Evolutionary conservation across 306 rosid species (phyloP), one percentile per base, ranked within the genome.

Genomic region (Begonia loranthoides): DNA sequence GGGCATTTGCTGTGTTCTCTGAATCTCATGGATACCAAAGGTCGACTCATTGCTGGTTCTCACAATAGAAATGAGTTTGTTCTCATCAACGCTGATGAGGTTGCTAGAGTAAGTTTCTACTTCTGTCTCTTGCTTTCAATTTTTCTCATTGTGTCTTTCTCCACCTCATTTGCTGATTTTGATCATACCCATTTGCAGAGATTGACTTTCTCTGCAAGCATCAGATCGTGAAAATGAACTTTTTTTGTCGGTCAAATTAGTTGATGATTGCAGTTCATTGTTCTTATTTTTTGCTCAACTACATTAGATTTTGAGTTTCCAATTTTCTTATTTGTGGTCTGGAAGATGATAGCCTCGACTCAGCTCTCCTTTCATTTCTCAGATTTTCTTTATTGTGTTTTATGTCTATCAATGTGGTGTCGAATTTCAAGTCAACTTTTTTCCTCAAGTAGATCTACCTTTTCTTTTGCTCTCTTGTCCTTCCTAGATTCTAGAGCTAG

Each of bases 1-100:
- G 63, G 70, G 68, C 58, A 70, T 45, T 55, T 52, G 28, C 41
- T 22, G 39, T 65, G 54, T 33, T 17, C 55, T 54, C 13, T 24
- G 39, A 44, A 55, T 63, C 41, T 49, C 1, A 84, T 84, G 89
- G 81, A 73, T 45, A 77, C 86, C 54, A 75, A 75, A 49, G 86
- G 94, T 28, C 54, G 81, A 55, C 69, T 84, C 9, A 43, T 84
- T 70, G 86, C 94, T 1, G 89, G 94, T 12, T 84, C 94, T 47
- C 94, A 80, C 62, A 80, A 80, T 66, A 75, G 88, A 69, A 80
- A 84, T 53, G 94, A 80, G 67, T 84, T 84, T 62, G 75, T 84
- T 63, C 79, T 80, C 36, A 80, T 84, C 88, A 75, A 80, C 73
- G 94, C 89, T 5, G 94, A 80, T 68, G 89, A 80, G 50, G 73